Percentiles rank a stretch among this genome's conserved stretches.
Evolutionary conservation across 208 protist genomes (phyloP).

Genomic region (Endotrypanum monterogeii): DNA sequence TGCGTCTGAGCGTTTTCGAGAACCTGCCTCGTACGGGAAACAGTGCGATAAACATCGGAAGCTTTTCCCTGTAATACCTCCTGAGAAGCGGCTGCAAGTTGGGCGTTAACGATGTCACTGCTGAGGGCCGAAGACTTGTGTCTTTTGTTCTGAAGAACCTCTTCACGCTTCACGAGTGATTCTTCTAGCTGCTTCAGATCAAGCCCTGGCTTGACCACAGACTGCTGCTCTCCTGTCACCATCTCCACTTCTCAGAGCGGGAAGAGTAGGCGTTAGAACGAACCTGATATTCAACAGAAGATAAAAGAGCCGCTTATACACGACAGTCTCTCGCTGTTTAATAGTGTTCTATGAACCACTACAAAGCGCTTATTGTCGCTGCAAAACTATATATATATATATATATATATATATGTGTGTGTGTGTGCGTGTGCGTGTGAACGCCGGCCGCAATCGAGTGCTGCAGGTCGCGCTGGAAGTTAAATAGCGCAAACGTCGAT

Average conservation of each 20-base stretch:
- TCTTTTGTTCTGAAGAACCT: conserved; percentile 13
- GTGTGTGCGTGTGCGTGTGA: not conserved
- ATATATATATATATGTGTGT: no score
- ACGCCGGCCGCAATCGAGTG: not conserved
- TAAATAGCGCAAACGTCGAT: no score
- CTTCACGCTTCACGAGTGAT: conserved; percentile 32
- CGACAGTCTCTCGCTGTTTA: not conserved
- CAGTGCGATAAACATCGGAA: conserved; percentile 22
- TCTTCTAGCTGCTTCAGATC: conserved; percentile 53
- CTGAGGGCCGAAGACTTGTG: conserved; percentile 21
- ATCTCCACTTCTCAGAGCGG: not conserved
- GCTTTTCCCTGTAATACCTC: conserved; percentile 9
- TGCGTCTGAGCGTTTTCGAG: conserved; percentile 36
- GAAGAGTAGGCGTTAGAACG: not conserved
- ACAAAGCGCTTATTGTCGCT: not conserved
- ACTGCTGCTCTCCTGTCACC: conserved; percentile 9
- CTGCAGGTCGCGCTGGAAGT: no score
- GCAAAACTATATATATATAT: not conserved
- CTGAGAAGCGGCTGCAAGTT: conserved; percentile 1
- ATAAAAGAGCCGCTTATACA: not conserved
- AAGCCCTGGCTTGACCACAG: conserved; percentile 40
- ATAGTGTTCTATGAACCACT: not conserved
- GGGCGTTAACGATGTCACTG: conserved; percentile 13
- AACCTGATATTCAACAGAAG: not conserved
- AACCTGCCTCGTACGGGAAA: conserved; percentile 39